Base-by-base conservation (phyloP, 2,329 filamentous ascomycete genomes). In the Xylariaceae sp. region DNA sequence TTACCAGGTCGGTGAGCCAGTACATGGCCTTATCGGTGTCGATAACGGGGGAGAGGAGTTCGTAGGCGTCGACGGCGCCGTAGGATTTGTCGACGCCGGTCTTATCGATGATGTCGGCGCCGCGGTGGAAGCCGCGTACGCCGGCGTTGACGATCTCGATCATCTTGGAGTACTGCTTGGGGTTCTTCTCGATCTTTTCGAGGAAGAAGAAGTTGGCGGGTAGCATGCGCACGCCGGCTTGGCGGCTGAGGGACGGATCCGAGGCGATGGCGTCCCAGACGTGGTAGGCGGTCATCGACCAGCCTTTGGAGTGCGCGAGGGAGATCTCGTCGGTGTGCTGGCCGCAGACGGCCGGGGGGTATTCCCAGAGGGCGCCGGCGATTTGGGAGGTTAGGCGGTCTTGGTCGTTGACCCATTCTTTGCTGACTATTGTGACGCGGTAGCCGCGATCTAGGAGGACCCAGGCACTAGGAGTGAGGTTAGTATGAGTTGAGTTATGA, bases 331-430 rank as follows among this genome's bases (percentile, higher is more conserved):
- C 74, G 1, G 73, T 75, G 56, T 79, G 75, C 37, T 73, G 69
- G 3, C 77, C 77, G 60, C 77, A 80, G 1, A 75, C 75, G 0
- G 75, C 76, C 0, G 77, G 77, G 18, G 77, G 76, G 55, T 70
- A 76, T 59, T 80, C 76, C 77, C 77, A 79, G 1, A 79, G 70
- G 1, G 77, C 77, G 8, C 76, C 77, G 1, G 76, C 76, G 55
- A 78, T 76, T 62, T 79, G 77, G 0, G 77, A 78, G 0, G 77
- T 79, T 37, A 79, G 63, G 8, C 76, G 76, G 37, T 74, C 65
- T 35, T 71, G 64, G n/a, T 69, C 64, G 59, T 59, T 71, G 30
- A 72, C 75, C 76, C 76, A 79, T 42, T 76, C 71, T 52, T 73
- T 75, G 45, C 77, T 73, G 23, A 78, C 49, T 35, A 80, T 71